Conservation (phyloP, 1,284 basidiomycete genomes). For the Sparassis latifolia region DNA sequence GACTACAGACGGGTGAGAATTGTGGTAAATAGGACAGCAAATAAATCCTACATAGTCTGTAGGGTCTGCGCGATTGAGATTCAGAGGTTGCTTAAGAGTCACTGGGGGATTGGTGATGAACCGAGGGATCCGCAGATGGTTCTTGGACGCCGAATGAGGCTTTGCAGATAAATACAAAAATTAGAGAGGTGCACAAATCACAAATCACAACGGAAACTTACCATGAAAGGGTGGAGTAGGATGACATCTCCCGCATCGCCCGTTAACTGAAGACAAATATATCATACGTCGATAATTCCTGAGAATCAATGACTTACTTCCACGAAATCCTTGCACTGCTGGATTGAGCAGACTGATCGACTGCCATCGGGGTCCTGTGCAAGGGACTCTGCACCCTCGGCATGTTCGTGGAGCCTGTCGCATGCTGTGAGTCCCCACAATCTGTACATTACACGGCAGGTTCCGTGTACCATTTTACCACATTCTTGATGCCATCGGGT, state of each 20-base stretch:
- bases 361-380: constrained; percentile 23
- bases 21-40: not conserved
- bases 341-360: constrained; percentile 20
- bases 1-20: constrained; percentile 5
- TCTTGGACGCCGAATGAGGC: constrained; percentile 32
- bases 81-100: constrained; percentile 45
- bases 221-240: constrained; percentile 33
- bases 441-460: no score
- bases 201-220: constrained; percentile 3
- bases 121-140: constrained; percentile 34
- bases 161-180: not conserved
- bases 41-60: constrained; percentile 32
- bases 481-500: constrained; percentile 29
- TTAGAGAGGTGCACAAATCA: not conserved
- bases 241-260: constrained; percentile 33
- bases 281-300: not conserved
- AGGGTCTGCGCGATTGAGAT: constrained; percentile 38
- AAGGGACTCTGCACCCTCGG: constrained; percentile 19
- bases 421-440: not conserved
- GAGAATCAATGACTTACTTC: constrained; percentile 14
- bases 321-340: constrained; percentile 23
- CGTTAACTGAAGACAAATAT: constrained; percentile 17
- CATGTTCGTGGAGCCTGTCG: constrained; percentile 23
- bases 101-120: constrained; percentile 62
- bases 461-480: constrained; percentile 23